These are phyloP conservation scores for Hypoxylon sp. DNA, from an alignment of 2,329 filamentous ascomycete species.

Conservation along the genomic window DNA sequence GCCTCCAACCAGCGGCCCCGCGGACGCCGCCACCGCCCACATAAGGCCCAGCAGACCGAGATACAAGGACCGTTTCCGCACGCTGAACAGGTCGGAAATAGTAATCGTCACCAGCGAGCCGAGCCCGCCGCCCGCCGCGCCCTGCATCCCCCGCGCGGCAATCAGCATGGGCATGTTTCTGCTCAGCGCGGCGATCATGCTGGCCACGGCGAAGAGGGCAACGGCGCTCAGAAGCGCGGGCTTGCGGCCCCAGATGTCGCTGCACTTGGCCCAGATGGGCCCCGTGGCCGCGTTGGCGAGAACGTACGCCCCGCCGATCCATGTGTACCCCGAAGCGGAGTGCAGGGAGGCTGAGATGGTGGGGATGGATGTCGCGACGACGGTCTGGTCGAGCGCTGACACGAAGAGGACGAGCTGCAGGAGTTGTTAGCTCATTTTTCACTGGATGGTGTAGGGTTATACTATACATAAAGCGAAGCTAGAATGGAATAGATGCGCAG, in stretches of 20 bases:
- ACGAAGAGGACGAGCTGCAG: slow-evolving; percentile 34
- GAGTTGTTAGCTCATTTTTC: slow-evolving; percentile 9
- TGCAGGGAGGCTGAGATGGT: slow-evolving; percentile 59
- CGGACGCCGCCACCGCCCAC: slow-evolving; percentile 53
- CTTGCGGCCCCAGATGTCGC: slow-evolving; percentile 55
- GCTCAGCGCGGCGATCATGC: slow-evolving; percentile 48
- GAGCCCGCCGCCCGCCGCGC: slow-evolving; percentile 49
- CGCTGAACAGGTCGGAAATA: slow-evolving; percentile 50
- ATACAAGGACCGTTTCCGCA: slow-evolving; percentile 40
- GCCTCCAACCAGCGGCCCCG: slow-evolving; percentile 39
- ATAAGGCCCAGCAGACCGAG: slow-evolving; percentile 54
- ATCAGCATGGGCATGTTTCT: slow-evolving; percentile 51
- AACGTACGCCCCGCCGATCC: slow-evolving; percentile 72
- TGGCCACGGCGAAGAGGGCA: slow-evolving; percentile 49
- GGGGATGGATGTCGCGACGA: slow-evolving; percentile 59
- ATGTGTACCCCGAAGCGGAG: slow-evolving; percentile 66
- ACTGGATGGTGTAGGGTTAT: too few relatives aligned
- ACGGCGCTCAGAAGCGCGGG: slow-evolving; percentile 48
- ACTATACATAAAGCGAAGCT: slow-evolving; percentile 38
- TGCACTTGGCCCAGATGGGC: slow-evolving; percentile 65
- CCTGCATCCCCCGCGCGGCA: slow-evolving; percentile 46
- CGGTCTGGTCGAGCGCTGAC: slow-evolving; percentile 49
- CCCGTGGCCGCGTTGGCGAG: slow-evolving; percentile 66
- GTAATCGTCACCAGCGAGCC: slow-evolving; percentile 50
- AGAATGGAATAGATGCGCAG: slow-evolving; percentile 40